A percentile compares a stretch with the other conserved stretches of the same genome.
phyloP scores from a whole-genome alignment of 768 basidiomycete species.

The Amylocystis lapponica region DNA sequence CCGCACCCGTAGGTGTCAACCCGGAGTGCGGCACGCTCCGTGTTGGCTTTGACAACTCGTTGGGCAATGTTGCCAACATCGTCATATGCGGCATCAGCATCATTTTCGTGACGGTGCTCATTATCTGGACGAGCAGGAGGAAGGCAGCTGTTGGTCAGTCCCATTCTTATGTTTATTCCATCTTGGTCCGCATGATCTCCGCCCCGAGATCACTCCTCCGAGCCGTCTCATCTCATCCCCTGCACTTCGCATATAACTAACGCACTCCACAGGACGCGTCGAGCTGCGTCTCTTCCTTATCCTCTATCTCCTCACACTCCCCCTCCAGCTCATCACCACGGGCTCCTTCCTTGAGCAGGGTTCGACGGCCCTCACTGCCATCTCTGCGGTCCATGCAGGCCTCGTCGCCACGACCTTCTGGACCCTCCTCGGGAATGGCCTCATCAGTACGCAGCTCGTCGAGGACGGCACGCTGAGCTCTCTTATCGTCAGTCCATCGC shows the following conservation, averaged over 20 bases:
- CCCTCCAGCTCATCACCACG: constrained; percentile 76
- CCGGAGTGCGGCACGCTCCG: constrained; percentile 73
- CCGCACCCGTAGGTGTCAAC: constrained; percentile 80
- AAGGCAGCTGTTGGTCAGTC: constrained; percentile 84
- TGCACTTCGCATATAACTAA: neutral
- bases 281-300: constrained; percentile 65
- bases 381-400: constrained; percentile 79
- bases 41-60: constrained; percentile 47
- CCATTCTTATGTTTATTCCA: neutral
- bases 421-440: constrained; percentile 66
- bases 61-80: constrained; percentile 87
- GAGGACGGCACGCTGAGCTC: constrained; percentile 83
- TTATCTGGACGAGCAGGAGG: constrained; percentile 53
- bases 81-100: constrained; percentile 73
- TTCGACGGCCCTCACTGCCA: constrained; percentile 54
- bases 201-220: neutral
- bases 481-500: constrained; percentile 45
- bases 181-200: neutral
- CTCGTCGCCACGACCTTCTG: constrained; percentile 75
- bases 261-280: constrained; percentile 43
- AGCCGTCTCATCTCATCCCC: neutral
- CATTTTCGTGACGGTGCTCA: constrained; percentile 50
- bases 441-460: constrained; percentile 84
- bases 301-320: constrained; percentile 66
- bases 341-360: constrained; percentile 78